Conservation (phyloP, 345 rosid species). For the Anacardium occidentale region DNA sequence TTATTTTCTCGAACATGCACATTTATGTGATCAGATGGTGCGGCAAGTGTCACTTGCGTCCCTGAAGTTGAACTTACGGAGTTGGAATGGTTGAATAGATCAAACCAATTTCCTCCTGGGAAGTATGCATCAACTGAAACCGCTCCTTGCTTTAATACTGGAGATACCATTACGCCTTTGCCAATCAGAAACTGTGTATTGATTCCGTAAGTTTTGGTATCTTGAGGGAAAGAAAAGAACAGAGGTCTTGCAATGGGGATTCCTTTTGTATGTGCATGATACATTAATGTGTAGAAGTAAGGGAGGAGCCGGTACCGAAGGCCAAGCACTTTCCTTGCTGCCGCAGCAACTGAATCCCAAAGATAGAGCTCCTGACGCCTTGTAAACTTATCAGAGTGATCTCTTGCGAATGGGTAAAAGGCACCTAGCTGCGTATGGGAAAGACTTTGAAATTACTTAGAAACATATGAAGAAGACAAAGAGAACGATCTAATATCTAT, state of each 20-base stretch:
- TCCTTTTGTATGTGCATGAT: conserved; percentile 28
- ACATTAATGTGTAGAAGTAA: conserved; percentile 27
- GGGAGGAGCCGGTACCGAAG: conserved; percentile 5
- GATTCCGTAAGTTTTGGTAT: conserved; percentile 1
- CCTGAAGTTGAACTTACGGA: background rate
- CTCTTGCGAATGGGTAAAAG: conserved; percentile 9
- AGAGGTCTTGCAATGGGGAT: background rate
- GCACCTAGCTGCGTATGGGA: background rate
- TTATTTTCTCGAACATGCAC: conserved; percentile 9
- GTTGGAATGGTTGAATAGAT: conserved; percentile 7
- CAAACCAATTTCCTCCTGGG: conserved; percentile 10
- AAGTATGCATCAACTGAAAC: conserved; percentile 3
- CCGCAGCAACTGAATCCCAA: background rate
- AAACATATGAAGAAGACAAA: background rate
- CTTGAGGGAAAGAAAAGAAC: background rate
- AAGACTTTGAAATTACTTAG: background rate
- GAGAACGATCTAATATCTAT: background rate
- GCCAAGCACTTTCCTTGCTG: conserved; percentile 7
- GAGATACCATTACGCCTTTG: conserved; percentile 8
- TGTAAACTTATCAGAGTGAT: background rate
- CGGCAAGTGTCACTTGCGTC: background rate
- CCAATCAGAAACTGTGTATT: background rate
- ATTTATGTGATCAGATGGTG: conserved; percentile 1
- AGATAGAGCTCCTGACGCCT: background rate
- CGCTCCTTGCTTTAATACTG: background rate